Evolutionary conservation across 1,284 basidiomycete genomes (phyloP).

Genomic region (Pseudozyma sp.): DNA sequence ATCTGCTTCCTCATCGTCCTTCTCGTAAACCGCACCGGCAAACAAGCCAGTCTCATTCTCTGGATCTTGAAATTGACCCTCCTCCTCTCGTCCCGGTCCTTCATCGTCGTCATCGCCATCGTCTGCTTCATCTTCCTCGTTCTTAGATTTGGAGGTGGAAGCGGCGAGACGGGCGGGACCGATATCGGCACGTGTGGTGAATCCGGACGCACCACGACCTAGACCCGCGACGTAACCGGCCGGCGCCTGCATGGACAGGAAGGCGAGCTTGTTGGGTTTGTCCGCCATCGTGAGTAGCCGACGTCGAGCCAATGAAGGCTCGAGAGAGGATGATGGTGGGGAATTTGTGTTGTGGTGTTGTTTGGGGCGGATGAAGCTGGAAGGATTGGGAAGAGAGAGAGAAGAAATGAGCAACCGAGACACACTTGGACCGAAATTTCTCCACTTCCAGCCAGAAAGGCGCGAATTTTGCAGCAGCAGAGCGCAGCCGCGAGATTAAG

Average conservation of each 20-base stretch:
- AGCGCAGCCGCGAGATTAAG: slow-evolving; percentile 2
- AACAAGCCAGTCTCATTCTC: slow-evolving; percentile 97
- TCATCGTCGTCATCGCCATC: slow-evolving; percentile 37
- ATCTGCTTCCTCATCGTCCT: slow-evolving; percentile 97
- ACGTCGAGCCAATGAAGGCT: slow-evolving; percentile 3
- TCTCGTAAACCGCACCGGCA: slow-evolving; percentile 93
- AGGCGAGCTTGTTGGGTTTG: slow-evolving; percentile 62
- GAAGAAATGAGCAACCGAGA: background rate
- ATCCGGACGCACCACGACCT: slow-evolving; percentile 81
- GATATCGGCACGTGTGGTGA: slow-evolving; percentile 98
- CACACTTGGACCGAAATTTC: slow-evolving; percentile 3
- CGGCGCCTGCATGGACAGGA: slow-evolving; percentile 64
- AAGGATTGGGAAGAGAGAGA: background rate
- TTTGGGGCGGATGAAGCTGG: too few relatives aligned
- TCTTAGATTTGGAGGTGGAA: slow-evolving; percentile 16
- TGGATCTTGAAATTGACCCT: slow-evolving; percentile 92
- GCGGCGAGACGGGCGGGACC: slow-evolving; percentile 91
- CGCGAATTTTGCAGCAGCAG: background rate
- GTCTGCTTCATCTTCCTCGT: slow-evolving; percentile 16
- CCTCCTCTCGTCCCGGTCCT: slow-evolving; percentile 84
- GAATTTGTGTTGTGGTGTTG: too few relatives aligned
- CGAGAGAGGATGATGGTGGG: background rate
- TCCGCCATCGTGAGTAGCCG: slow-evolving; percentile 38
- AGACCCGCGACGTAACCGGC: slow-evolving; percentile 67
- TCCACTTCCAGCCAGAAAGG: slow-evolving; percentile 6